Percentiles rank a stretch among this genome's conserved stretches.
Evolutionary conservation across 768 basidiomycete species (phyloP).

Genomic region (Hemileccinum impolitum): DNA sequence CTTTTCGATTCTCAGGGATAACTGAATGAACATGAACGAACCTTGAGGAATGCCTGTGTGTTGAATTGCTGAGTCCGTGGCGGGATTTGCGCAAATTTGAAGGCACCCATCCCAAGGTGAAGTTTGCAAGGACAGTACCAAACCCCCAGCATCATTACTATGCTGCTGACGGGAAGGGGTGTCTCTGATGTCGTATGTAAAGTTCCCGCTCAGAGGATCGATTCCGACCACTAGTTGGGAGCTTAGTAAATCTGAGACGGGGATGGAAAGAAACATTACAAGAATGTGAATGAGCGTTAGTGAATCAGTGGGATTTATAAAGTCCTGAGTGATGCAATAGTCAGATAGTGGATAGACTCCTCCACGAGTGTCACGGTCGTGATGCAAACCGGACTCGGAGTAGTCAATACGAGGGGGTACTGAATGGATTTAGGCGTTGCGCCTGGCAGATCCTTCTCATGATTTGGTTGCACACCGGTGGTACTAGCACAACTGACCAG

Average conservation of each 20-base stretch:
- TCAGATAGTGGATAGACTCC: too few relatives aligned
- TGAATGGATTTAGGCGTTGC: neutral
- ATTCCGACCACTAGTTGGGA: neutral
- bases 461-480: too few relatives aligned
- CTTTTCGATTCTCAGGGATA: neutral
- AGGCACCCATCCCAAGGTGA: neutral
- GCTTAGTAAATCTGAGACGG: neutral
- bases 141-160: neutral
- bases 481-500: too few relatives aligned
- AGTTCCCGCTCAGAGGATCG: neutral
- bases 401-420: neutral
- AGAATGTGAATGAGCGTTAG: neutral
- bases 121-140: neutral
- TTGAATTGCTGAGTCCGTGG: neutral
- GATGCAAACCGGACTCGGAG: neutral
- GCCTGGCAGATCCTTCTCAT: too few relatives aligned
- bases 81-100: neutral
- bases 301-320: neutral
- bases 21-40: too few relatives aligned
- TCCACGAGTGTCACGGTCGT: neutral
- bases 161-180: neutral
- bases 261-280: constrained; percentile 2
- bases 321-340: neutral
- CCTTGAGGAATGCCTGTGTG: too few relatives aligned
- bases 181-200: constrained; percentile 1